Evolutionary conservation across 2,329 filamentous ascomycete genomes (phyloP), one percentile per base, ranked within the genome.

Genomic region (Tolypocladium amazonense): DNA sequence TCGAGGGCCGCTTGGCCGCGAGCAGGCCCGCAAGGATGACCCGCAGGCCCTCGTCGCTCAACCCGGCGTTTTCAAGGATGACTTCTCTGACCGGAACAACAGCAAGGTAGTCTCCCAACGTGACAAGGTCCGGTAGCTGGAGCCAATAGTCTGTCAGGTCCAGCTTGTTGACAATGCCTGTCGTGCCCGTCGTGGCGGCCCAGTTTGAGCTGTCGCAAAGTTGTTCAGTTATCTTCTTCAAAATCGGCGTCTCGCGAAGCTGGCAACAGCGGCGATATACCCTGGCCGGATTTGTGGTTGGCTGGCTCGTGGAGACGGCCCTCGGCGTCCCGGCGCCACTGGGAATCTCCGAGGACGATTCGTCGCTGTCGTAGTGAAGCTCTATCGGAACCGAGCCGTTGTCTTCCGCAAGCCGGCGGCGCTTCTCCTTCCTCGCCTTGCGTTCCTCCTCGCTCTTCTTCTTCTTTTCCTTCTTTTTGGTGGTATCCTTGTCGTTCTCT

Each of bases 221-320:
- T 72, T 97, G 92, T 68, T 96, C 90, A 0, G 90, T 93, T 55
- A 99, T 88, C 68, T 90, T 90, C 72, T 95, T 96, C 25, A 97
- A 77, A 58, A 97, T 92, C 0, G 92, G 90, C 0, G 92, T 95
- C 74, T 97, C 94, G 60, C 94, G 85, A 37, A 99, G 77, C 70
- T 97, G 93, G 70, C 94, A 97, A 71, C 94, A 97, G 69, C 94
- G 83, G 65, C 93, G 84, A 73, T 99, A 99, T 68, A 99, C 96
- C 60, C 93, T 84, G 18, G 92, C 85, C 2, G 94, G 93, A 69
- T 97, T 94, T 1, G 89, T 96, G 0, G 93, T 97, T 0, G 93
- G 92, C 57, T 83, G 65, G 9, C 66, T 65, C 37, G 67, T 68
- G 30, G 68, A 69, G 58, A n/a, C 23, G 20, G 3, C 38, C 18